Conservation (phyloP, 495 filamentous ascomycete species). For the Aspergillus ellipticus region DNA sequence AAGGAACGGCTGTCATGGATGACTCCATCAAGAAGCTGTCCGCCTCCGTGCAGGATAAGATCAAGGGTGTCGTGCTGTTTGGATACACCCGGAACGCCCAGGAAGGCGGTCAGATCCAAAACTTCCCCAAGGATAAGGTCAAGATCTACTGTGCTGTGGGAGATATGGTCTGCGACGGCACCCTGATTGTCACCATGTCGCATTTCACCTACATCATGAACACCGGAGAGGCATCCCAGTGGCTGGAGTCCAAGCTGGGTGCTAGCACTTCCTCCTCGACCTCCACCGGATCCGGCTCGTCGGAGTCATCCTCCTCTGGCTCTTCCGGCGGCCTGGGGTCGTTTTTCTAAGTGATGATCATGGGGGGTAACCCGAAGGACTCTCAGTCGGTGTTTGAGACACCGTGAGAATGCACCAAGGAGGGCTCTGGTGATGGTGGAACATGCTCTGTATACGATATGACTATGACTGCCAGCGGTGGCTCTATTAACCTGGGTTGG, state of each 20-base stretch:
- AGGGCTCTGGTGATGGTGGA: too few relatives aligned
- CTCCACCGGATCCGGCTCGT: not conserved
- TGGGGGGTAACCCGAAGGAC: too few relatives aligned
- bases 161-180: constrained; percentile 51
- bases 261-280: not conserved
- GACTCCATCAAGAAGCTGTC: constrained; percentile 41
- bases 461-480: too few relatives aligned
- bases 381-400: too few relatives aligned
- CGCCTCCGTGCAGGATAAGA: constrained; percentile 38
- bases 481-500: too few relatives aligned
- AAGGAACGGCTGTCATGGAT: constrained; percentile 55
- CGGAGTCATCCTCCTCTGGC: not conserved
- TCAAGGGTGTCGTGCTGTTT: constrained; percentile 53
- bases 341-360: not conserved
- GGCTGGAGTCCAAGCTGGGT: constrained; percentile 16
- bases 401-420: too few relatives aligned
- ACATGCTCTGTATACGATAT: too few relatives aligned
- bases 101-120: constrained; percentile 42
- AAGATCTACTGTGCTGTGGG: constrained; percentile 51
- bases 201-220: constrained; percentile 43
- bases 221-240: constrained; percentile 17
- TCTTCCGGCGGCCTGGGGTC: not conserved
- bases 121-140: constrained; percentile 40
- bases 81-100: constrained; percentile 57
- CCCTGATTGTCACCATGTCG: constrained; percentile 43